These are phyloP conservation scores for Eudorina sp. DNA, from an alignment of 139 green algal species.

Conservation along the genomic window DNA sequence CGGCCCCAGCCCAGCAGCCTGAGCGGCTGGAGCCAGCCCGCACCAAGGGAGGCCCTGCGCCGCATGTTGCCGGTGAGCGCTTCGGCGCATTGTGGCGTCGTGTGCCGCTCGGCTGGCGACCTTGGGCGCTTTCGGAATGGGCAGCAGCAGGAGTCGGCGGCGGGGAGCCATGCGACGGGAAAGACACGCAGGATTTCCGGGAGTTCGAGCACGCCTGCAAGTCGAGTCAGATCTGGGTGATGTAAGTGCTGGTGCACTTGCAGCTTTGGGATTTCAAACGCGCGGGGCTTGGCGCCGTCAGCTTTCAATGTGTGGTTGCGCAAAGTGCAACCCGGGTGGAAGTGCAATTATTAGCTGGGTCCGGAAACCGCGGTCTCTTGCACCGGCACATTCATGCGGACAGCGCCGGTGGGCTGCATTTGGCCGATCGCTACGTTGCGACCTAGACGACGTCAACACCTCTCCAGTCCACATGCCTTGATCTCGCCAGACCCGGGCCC, in stretches of 20 bases:
- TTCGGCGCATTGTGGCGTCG: neutral
- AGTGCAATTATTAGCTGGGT: neutral
- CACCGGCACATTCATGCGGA: too few relatives aligned
- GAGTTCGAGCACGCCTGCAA: neutral
- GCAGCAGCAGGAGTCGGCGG: neutral
- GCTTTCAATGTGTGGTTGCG: neutral
- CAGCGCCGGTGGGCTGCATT: neutral
- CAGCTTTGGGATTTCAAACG: neutral
- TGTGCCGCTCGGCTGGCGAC: neutral
- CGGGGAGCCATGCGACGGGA: too few relatives aligned
- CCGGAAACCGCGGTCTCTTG: neutral
- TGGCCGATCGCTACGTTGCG: neutral
- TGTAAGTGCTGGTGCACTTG: neutral
- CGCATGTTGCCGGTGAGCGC: neutral
- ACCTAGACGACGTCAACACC: neutral
- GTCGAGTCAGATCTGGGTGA: slow-evolving; percentile 8
- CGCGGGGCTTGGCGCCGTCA: neutral
- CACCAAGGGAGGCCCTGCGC: neutral
- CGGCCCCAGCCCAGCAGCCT: neutral
- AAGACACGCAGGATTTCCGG: neutral
- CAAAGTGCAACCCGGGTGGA: neutral
- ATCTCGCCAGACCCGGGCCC: neutral
- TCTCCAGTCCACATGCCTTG: neutral
- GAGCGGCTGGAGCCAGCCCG: neutral
- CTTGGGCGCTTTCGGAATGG: neutral